These are phyloP conservation scores for Halophytophthora batemanensis DNA, from an alignment of 352 stramenopile genomes.

Conservation along the genomic window DNA sequence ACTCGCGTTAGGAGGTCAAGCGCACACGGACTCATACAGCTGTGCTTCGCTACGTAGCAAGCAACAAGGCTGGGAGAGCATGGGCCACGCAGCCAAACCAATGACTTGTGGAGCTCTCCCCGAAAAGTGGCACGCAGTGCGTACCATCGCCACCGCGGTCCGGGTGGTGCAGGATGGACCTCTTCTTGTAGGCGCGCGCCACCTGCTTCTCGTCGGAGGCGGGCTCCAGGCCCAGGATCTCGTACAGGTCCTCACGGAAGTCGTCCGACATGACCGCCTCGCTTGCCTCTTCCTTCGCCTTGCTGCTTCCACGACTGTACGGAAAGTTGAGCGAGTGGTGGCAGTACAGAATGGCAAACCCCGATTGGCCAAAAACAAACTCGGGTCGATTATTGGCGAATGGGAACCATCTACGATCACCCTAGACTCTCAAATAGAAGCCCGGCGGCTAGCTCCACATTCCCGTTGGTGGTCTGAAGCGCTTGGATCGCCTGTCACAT, in stretches of 20 bases:
- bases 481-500: conserved; percentile 48
- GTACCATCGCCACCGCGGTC: conserved; percentile 79
- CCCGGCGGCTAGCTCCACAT: conserved; percentile 78
- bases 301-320: too few species aligned
- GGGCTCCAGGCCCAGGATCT: conserved; percentile 68
- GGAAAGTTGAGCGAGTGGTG: too few species aligned
- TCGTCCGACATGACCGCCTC: conserved; percentile 25
- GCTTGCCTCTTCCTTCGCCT: background rate
- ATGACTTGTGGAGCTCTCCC: background rate
- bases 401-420: conserved; percentile 18
- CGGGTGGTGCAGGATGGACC: conserved; percentile 72
- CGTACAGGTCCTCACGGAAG: conserved; percentile 63
- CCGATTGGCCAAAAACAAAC: too few species aligned
- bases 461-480: conserved; percentile 67
- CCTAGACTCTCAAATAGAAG: conserved; percentile 72
- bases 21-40: too few species aligned
- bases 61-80: too few species aligned
- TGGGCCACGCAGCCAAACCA: background rate
- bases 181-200: conserved; percentile 82
- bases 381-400: background rate
- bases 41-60: too few species aligned
- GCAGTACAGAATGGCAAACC: too few species aligned
- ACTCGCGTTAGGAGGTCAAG: background rate
- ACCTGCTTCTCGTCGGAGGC: conserved; percentile 65
- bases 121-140: background rate